Percentiles rank a stretch among this genome's conserved stretches.
Evolutionary conservation across 306 rosid genomes (phyloP).

Genomic region (Quercus suber): DNA sequence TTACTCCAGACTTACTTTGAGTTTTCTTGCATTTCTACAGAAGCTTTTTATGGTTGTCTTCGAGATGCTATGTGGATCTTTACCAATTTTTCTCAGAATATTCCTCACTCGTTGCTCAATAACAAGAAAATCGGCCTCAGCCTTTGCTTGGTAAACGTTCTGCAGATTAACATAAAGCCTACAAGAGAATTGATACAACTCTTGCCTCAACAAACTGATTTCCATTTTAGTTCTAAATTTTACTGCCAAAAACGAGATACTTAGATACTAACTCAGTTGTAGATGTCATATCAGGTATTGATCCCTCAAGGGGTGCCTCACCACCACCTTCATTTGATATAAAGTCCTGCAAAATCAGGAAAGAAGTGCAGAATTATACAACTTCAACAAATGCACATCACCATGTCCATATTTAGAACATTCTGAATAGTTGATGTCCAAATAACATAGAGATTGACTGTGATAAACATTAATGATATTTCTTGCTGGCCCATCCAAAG

Average conservation of each 20-base stretch:
- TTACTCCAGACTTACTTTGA: constrained; percentile 63
- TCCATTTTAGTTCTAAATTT: background rate
- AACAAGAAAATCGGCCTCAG: constrained; percentile 84
- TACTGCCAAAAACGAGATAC: constrained; percentile 14
- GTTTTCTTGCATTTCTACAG: constrained; percentile 92
- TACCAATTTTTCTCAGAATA: constrained; percentile 72
- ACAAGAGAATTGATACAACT: constrained; percentile 27
- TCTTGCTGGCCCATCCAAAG: background rate
- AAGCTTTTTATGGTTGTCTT: constrained; percentile 71
- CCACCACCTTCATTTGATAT: constrained; percentile 86
- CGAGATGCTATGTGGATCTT: constrained; percentile 78
- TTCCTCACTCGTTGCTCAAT: constrained; percentile 65
- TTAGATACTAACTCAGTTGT: constrained; percentile 75
- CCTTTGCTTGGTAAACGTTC: constrained; percentile 85
- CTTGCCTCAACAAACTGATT: constrained; percentile 20
- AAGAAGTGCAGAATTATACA: constrained; percentile 18
- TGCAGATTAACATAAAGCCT: constrained; percentile 89
- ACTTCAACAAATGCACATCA: constrained; percentile 3
- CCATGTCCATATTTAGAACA: background rate
- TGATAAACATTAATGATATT: background rate
- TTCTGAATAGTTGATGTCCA: background rate
- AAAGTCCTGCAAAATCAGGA: constrained; percentile 63
- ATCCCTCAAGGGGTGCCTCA: constrained; percentile 92
- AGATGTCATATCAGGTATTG: constrained; percentile 99
- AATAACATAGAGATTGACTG: background rate